Evolutionary conservation across 352 stramenopile species (phyloP).

Genomic region (Phytophthora ramorum): DNA sequence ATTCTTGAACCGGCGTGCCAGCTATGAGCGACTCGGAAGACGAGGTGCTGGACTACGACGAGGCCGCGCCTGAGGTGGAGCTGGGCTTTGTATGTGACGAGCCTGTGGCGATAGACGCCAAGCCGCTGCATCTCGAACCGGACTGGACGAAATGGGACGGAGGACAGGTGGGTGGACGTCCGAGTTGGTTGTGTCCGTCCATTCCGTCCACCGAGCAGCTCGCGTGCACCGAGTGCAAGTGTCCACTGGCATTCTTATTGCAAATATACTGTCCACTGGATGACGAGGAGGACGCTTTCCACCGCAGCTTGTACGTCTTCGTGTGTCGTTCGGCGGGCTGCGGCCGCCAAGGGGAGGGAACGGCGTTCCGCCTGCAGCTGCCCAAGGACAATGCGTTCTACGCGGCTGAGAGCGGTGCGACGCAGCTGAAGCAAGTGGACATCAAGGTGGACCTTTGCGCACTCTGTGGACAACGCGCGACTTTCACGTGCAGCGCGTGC

Average conservation of each 20-base stretch:
- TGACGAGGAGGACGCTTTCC: conserved; percentile 88
- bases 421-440: conserved; percentile 19
- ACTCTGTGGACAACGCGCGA: conserved; percentile 68
- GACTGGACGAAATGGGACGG: conserved; percentile 94
- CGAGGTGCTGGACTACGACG: conserved; percentile 43
- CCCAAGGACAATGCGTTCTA: conserved; percentile 92
- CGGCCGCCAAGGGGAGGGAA: conserved; percentile 60
- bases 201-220: conserved; percentile 55
- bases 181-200: conserved; percentile 87
- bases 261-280: conserved; percentile 95
- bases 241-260: conserved; percentile 78
- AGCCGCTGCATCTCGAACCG: conserved; percentile 50
- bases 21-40: conserved; percentile 62
- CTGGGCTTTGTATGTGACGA: conserved; percentile 72
- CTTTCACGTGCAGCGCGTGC: conserved; percentile 76
- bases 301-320: conserved; percentile 95
- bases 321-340: conserved; percentile 83
- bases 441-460: conserved; percentile 43
- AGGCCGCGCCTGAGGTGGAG: conserved; percentile 55
- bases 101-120: conserved; percentile 25
- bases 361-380: conserved; percentile 88
- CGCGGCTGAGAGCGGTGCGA: conserved; percentile 55
- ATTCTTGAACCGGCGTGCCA: not conserved
- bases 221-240: conserved; percentile 55
- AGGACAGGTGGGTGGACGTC: conserved; percentile 90